A percentile compares a stretch with the other conserved stretches of the same genome.
Conservation (phyloP, 2,329 filamentous ascomycete species). For the Hymenoscyphus infarciens region DNA sequence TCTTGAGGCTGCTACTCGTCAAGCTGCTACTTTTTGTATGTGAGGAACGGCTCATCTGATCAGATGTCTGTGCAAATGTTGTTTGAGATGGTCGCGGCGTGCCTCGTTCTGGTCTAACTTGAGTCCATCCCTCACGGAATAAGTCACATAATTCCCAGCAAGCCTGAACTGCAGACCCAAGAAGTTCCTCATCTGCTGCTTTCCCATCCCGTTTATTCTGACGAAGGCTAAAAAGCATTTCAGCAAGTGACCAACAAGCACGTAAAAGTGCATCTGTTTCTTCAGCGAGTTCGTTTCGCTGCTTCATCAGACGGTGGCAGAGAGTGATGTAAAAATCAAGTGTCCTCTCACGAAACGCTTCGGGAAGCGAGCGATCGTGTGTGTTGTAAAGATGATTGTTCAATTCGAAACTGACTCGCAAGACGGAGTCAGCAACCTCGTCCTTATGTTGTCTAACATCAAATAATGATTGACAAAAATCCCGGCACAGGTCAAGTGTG, state of each 20-base stretch:
- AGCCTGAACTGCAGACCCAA: constrained; percentile 84
- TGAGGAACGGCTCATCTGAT: constrained; percentile 44
- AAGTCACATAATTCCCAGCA: constrained; percentile 95
- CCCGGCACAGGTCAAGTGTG: constrained; percentile 81
- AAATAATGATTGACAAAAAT: constrained; percentile 89
- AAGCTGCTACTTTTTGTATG: constrained; percentile 40
- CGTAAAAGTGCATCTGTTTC: constrained; percentile 81
- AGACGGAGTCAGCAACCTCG: constrained; percentile 76
- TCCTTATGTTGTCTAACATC: constrained; percentile 77
- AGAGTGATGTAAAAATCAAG: constrained; percentile 92
- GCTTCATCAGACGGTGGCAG: constrained; percentile 95
- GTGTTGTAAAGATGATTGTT: constrained; percentile 96
- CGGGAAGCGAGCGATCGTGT: constrained; percentile 78
- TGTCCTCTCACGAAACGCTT: constrained; percentile 83
- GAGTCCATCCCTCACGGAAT: constrained; percentile 88
- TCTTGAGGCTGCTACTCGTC: constrained; percentile 41
- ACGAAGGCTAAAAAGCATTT: constrained; percentile 88
- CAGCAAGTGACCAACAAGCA: constrained; percentile 85
- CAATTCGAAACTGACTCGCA: constrained; percentile 89
- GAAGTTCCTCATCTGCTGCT: constrained; percentile 73
- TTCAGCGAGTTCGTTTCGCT: constrained; percentile 70
- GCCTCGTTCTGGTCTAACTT: constrained; percentile 78
- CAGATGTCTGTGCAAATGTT: constrained; percentile 60
- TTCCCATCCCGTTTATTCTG: constrained; percentile 75
- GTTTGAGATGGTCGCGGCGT: constrained; percentile 80